These are phyloP conservation scores for Raphanus hybrid DNA, from an alignment of 441 rosid genomes.

Conservation along the genomic window DNA sequence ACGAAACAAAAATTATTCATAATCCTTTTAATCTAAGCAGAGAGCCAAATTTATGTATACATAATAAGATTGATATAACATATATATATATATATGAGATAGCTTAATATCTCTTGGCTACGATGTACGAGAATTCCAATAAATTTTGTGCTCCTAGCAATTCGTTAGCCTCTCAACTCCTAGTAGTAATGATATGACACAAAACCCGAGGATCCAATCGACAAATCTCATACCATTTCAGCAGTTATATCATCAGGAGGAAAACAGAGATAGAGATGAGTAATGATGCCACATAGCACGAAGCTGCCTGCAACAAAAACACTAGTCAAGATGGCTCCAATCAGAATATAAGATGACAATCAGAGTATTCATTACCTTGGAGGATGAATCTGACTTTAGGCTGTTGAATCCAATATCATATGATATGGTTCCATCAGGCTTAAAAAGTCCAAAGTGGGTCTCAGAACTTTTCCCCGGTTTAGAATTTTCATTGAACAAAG, in stretches of 20 bases:
- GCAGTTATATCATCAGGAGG: no score
- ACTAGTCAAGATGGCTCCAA: no score
- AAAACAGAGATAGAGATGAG: no score
- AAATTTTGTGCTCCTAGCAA: background rate
- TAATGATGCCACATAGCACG: no score
- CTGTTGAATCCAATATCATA: conserved; percentile 81
- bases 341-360: no score
- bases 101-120: conserved; percentile 5
- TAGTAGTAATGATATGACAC: no score
- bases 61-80: conserved; percentile 5
- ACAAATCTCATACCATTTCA: no score
- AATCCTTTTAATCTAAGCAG: background rate
- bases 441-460: conserved; percentile 86
- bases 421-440: conserved; percentile 85
- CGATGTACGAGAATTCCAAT: conserved; percentile 16
- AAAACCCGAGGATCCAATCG: no score
- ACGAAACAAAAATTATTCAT: background rate
- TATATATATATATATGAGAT: no score
- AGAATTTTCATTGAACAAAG: conserved; percentile 75
- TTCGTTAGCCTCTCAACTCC: no score
- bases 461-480: conserved; percentile 92
- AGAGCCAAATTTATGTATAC: conserved; percentile 23
- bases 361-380: no score
- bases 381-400: conserved; percentile 62
- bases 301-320: no score